phyloP scores from a whole-genome alignment of 139 green algal species.

The Volvox africanus region DNA sequence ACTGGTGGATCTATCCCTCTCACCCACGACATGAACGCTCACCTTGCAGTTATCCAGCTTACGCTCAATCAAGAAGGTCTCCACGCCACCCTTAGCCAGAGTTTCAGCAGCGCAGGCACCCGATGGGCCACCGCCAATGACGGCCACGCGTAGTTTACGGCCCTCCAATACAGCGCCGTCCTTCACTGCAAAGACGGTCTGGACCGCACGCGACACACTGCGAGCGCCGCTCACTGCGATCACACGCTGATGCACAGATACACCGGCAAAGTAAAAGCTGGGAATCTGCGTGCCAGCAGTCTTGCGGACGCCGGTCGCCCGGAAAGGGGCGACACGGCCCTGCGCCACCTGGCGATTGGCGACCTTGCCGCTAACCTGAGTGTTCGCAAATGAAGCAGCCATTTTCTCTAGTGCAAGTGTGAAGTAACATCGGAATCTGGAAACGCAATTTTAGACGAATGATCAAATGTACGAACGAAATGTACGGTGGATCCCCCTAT shows the following conservation, averaged over 20 bases:
- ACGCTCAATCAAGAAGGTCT: conserved; percentile 97
- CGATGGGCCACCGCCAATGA: conserved; percentile 95
- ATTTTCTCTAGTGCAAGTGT: conserved; percentile 9
- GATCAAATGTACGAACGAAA: conserved; percentile 1
- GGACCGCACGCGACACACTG: conserved; percentile 38
- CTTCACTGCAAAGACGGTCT: conserved; percentile 63
- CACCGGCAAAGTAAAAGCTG: conserved; percentile 11
- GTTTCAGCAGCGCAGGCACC: conserved; percentile 97
- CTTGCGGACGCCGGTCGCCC: conserved; percentile 32
- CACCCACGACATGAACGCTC: background rate
- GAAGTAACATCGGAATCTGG: too few relatives aligned
- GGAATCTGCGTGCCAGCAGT: background rate
- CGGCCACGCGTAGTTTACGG: conserved; percentile 90
- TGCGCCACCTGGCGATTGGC: conserved; percentile 34
- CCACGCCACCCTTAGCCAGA: conserved; percentile 92
- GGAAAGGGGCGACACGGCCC: conserved; percentile 38
- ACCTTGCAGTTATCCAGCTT: conserved; percentile 99
- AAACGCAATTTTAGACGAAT: background rate
- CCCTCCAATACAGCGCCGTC: conserved; percentile 83
- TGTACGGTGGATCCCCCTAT: too few relatives aligned
- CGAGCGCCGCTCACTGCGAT: conserved; percentile 14
- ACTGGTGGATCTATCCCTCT: background rate
- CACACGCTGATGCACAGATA: conserved; percentile 34
- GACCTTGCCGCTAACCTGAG: conserved; percentile 17
- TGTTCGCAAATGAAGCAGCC: conserved; percentile 31